A percentile compares a stretch with the other conserved stretches of the same genome.
Evolutionary conservation across 352 stramenopile genomes (phyloP).

Genomic region (Pythium angustatum): DNA sequence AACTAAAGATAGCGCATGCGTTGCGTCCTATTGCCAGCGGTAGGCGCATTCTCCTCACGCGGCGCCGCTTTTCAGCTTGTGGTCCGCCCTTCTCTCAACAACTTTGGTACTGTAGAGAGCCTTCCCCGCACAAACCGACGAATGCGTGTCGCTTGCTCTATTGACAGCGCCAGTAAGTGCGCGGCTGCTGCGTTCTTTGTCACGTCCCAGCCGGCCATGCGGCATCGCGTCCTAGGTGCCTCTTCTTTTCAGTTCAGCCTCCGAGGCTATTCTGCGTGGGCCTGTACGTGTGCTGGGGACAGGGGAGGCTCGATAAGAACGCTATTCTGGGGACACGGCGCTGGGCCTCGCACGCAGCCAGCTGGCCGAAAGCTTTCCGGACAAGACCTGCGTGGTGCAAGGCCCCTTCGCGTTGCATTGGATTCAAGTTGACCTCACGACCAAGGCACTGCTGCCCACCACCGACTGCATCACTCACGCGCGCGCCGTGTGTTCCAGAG

Average conservation of each 20-base stretch:
- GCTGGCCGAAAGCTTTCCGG: background rate
- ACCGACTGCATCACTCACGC: background rate
- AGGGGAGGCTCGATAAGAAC: conserved; percentile 15
- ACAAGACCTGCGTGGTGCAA: background rate
- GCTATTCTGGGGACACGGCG: conserved; percentile 11
- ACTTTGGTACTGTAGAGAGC: background rate
- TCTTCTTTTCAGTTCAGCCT: background rate
- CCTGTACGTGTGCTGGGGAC: background rate
- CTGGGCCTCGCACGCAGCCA: background rate
- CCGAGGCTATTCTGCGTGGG: background rate
- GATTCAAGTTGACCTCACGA: background rate
- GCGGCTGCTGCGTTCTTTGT: background rate
- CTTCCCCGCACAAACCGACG: background rate
- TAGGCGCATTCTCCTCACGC: too few relatives aligned
- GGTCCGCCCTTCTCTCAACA: background rate
- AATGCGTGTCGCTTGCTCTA: too few relatives aligned
- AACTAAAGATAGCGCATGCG: conserved; percentile 1
- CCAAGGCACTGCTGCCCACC: too few relatives aligned
- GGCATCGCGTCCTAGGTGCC: conserved; percentile 14
- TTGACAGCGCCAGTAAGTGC: too few relatives aligned
- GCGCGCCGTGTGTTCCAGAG: background rate
- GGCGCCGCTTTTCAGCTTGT: background rate
- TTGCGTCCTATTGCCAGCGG: too few relatives aligned
- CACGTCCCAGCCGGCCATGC: conserved; percentile 21
- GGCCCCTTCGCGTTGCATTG: background rate